Base-by-base conservation (phyloP, 2,329 filamentous ascomycete genomes). In the Dactylellina cionopaga region DNA sequence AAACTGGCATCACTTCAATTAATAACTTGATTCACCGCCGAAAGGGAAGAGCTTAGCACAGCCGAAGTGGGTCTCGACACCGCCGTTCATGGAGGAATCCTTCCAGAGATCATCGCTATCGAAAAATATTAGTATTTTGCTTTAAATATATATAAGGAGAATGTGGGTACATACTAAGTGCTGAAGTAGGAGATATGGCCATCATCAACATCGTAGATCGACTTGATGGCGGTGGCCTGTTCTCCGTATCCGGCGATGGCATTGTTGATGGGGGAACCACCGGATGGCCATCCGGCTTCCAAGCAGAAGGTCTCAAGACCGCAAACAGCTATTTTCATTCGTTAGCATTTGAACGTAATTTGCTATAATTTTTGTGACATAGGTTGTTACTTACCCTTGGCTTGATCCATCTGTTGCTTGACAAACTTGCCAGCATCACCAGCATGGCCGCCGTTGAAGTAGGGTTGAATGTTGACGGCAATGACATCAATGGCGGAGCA, bases 381-480 rank as follows among this genome's bases (percentile, higher is more conserved):
- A n/a, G n/a, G n/a, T n/a, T n/a, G n/a, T n/a, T n/a, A n/a, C 69
- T 83, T 76, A 46, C 81, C 80, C 79, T 87, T 82, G 74, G 96
- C 88, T 75, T 91, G 84, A 47, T 87, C 83, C 75, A 96, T 86
- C 85, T 96, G 89, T 77, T 84, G 79, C 75, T 84, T 82, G 77
- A 93, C 90, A 80, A 97, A 97, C 56, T 83, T 80, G 79, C 94
- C 94, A 62, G 93, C 92, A 2, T 81, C 78, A 72, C 92, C 86
- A 22, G 82, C 79, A 75, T 89, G 85, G 68, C 85, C 83, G 46
- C 87, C 80, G 85, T 96, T 96, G 90, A 97, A 98, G 90, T 90
- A 97, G 76, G 93, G 89, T 84, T 98, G 93, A 78, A 96, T 88
- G 86, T 97, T 96, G 81, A 88, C 88, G 81, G 89, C 91, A 35